These are phyloP conservation scores for Fraxinus platypoda DNA, from an alignment of 305 asterid genomes.

Conservation along the genomic window DNA sequence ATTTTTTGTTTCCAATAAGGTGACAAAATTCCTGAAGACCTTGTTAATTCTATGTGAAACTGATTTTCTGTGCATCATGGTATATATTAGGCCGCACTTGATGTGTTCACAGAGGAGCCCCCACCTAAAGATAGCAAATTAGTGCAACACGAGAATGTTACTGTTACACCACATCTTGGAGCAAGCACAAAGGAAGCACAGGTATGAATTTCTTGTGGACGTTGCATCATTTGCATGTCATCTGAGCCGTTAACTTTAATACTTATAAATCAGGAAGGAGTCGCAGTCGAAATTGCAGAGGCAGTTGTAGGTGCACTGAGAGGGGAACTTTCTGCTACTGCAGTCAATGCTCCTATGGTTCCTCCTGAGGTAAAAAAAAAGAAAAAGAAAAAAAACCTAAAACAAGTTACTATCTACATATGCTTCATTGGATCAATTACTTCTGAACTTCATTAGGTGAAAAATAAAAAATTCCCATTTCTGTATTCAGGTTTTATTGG, in stretches of 20 bases:
- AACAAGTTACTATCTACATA: background rate
- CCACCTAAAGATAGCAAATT: slow-evolving; percentile 71
- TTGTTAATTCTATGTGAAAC: slow-evolving; percentile 14
- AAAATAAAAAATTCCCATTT: slow-evolving; percentile 2
- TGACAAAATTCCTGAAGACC: background rate
- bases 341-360: slow-evolving; percentile 98
- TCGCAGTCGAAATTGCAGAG: slow-evolving; percentile 95
- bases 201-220: slow-evolving; percentile 35
- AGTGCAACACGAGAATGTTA: slow-evolving; percentile 82
- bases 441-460: background rate
- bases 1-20: background rate
- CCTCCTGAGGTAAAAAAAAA: slow-evolving; percentile 68
- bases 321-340: slow-evolving; percentile 95
- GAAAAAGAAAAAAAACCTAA: background rate
- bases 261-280: slow-evolving; percentile 71
- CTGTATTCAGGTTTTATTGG: slow-evolving; percentile 65
- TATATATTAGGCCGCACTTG: slow-evolving; percentile 77
- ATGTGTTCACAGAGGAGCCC: slow-evolving; percentile 83
- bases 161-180: slow-evolving; percentile 95
- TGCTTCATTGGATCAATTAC: slow-evolving; percentile 9
- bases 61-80: slow-evolving; percentile 12
- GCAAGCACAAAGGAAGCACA: slow-evolving; percentile 99
- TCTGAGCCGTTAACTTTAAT: background rate
- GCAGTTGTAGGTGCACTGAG: slow-evolving; percentile 92
- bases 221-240: background rate